Evolutionary conservation across 352 stramenopile species (phyloP).

Genomic region (Globisporangium spinosum): DNA sequence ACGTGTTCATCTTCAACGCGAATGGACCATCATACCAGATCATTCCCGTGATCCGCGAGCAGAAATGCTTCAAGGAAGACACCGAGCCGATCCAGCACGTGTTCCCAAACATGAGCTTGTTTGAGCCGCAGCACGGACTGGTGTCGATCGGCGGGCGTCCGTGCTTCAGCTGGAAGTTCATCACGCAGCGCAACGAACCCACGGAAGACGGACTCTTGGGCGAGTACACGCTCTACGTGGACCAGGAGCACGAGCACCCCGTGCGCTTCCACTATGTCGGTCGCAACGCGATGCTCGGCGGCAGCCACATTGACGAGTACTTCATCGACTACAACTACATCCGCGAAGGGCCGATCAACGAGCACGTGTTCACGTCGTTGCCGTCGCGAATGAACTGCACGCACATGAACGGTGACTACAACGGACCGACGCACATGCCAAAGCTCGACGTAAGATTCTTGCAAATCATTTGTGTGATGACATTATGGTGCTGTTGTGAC

Average conservation of each 20-base stretch:
- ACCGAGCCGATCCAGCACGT: slow-evolving; percentile 70
- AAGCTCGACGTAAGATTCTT: slow-evolving; percentile 52
- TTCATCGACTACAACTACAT: slow-evolving; percentile 88
- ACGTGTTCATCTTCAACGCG: slow-evolving; percentile 87
- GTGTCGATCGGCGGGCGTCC: slow-evolving; percentile 62
- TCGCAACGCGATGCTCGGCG: slow-evolving; percentile 80
- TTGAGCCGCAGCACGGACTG: slow-evolving; percentile 82
- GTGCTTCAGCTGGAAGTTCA: slow-evolving; percentile 84
- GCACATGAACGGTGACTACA: slow-evolving; percentile 43
- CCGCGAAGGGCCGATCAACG: slow-evolving; percentile 56
- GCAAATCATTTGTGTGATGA: slow-evolving; percentile 2
- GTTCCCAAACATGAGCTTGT: slow-evolving; percentile 80
- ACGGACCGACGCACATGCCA: slow-evolving; percentile 45
- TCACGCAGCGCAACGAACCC: slow-evolving; percentile 47
- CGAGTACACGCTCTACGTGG: slow-evolving; percentile 87
- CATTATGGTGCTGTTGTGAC: slow-evolving; percentile 5
- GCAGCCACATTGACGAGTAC: slow-evolving; percentile 90
- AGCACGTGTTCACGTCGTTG: slow-evolving; percentile 64
- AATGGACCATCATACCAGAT: slow-evolving; percentile 78
- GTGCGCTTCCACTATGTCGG: slow-evolving; percentile 87
- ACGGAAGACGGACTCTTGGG: slow-evolving; percentile 66
- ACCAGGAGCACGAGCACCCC: slow-evolving; percentile 64
- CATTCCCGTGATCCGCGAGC: slow-evolving; percentile 69
- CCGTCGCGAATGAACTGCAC: slow-evolving; percentile 84
- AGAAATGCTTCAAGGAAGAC: slow-evolving; percentile 72